Evolutionary conservation across 192 early-diverging fungal species (phyloP).

Genomic region (Phycomyces nitens): DNA sequence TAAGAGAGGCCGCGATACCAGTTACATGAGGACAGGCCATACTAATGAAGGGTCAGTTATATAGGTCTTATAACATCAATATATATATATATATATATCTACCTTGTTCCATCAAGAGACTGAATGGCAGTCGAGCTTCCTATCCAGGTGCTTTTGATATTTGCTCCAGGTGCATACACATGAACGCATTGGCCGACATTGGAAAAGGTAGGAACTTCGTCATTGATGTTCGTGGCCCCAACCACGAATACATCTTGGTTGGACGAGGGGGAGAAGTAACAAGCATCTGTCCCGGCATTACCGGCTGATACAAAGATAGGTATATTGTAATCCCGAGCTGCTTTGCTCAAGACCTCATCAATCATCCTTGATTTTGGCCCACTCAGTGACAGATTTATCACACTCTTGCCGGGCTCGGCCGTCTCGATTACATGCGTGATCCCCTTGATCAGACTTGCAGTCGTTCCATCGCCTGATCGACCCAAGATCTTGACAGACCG

Average conservation of each 20-base stretch:
- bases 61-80: not conserved
- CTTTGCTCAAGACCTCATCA: slow-evolving; percentile 40
- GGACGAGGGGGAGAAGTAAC: slow-evolving; percentile 49
- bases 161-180: slow-evolving; percentile 59
- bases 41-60: slow-evolving; percentile 22
- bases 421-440: slow-evolving; percentile 22
- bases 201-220: slow-evolving; percentile 44
- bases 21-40: slow-evolving; percentile 51
- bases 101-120: slow-evolving; percentile 48
- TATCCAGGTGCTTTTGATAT: slow-evolving; percentile 45
- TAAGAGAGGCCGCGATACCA: slow-evolving; percentile 42
- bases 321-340: slow-evolving; percentile 34
- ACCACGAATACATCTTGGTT: slow-evolving; percentile 42
- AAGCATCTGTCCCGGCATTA: slow-evolving; percentile 55
- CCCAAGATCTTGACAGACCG: slow-evolving; percentile 60
- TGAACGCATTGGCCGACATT: slow-evolving; percentile 55
- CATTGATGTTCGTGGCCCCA: slow-evolving; percentile 39
- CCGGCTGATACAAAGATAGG: slow-evolving; percentile 59
- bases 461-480: slow-evolving; percentile 47
- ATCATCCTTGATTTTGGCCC: slow-evolving; percentile 45
- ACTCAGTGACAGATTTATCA: slow-evolving; percentile 63
- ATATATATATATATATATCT: slow-evolving; percentile 8
- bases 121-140: slow-evolving; percentile 18
- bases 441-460: slow-evolving; percentile 42
- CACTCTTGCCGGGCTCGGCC: slow-evolving; percentile 28